Evolutionary conservation across 73 alveolate genomes (phyloP).

Genomic region (Paramecium sexaurelia): DNA sequence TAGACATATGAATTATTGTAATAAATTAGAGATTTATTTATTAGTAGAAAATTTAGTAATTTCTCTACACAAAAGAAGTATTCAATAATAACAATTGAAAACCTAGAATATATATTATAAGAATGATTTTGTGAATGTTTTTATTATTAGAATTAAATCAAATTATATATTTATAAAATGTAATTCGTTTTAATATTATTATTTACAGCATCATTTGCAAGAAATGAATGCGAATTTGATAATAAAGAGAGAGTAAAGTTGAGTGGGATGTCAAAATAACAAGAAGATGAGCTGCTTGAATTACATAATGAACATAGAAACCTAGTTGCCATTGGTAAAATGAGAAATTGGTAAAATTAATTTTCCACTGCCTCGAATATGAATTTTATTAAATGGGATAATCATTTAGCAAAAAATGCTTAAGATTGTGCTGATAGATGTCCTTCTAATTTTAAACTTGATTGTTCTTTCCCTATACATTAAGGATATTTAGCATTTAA

Average conservation of each 20-base stretch:
- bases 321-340: background rate
- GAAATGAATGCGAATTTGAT: background rate
- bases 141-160: background rate
- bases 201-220: background rate
- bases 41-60: too few species aligned
- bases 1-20: too few species aligned
- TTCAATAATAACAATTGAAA: too few species aligned
- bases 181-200: background rate
- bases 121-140: too few species aligned
- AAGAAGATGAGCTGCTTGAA: background rate
- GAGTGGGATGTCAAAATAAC: background rate
- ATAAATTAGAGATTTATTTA: too few species aligned
- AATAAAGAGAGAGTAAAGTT: background rate
- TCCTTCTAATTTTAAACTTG: background rate
- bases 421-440: slow-evolving; percentile 24
- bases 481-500: background rate
- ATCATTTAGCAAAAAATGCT: background rate
- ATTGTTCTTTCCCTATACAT: background rate
- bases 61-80: too few species aligned
- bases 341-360: background rate
- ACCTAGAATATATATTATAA: too few species aligned
- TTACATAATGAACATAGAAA: slow-evolving; percentile 12
- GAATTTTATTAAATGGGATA: background rate
- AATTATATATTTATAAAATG: background rate
- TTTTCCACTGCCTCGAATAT: background rate